Conservation (phyloP, 306 rosid species). For the Abrus precatorius region DNA sequence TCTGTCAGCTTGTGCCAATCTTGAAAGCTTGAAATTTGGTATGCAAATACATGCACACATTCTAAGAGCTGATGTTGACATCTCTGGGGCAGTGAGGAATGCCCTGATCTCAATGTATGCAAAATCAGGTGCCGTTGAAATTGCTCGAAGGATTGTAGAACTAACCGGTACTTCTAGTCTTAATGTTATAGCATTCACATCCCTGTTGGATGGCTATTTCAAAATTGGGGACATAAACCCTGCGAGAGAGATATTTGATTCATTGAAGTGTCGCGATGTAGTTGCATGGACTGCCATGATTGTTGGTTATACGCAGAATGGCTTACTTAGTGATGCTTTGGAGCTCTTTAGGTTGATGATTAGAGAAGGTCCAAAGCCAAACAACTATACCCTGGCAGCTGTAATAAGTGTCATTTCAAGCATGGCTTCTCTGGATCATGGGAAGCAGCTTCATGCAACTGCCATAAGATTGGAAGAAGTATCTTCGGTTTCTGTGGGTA, state of each 20-base stretch:
- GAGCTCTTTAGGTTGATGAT: slow-evolving; percentile 78
- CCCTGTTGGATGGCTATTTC: slow-evolving; percentile 82
- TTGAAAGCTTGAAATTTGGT: slow-evolving; percentile 74
- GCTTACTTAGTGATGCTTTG: slow-evolving; percentile 69
- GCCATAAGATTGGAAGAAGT: slow-evolving; percentile 71
- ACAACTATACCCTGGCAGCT: slow-evolving; percentile 78
- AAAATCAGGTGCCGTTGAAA: slow-evolving; percentile 68
- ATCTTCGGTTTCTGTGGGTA: slow-evolving; percentile 78
- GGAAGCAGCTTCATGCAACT: slow-evolving; percentile 83
- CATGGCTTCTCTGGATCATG: slow-evolving; percentile 79
- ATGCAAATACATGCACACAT: slow-evolving; percentile 78
- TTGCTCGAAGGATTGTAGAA: slow-evolving; percentile 67
- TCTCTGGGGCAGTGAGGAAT: slow-evolving; percentile 63
- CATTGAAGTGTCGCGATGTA: slow-evolving; percentile 68
- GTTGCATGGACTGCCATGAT: slow-evolving; percentile 96
- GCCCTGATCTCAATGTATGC: slow-evolving; percentile 88
- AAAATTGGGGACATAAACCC: slow-evolving; percentile 80
- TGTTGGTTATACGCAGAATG: slow-evolving; percentile 82
- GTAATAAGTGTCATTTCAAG: slow-evolving; percentile 76
- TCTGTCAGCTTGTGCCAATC: slow-evolving; percentile 84
- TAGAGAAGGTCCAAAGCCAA: slow-evolving; percentile 77
- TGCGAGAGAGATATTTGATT: slow-evolving; percentile 84
- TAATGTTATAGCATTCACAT: slow-evolving; percentile 81
- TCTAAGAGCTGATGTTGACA: slow-evolving; percentile 58
- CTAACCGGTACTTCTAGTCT: slow-evolving; percentile 58